Base-by-base conservation (phyloP, 345 rosid species). In the Schrenkiella parvula region DNA sequence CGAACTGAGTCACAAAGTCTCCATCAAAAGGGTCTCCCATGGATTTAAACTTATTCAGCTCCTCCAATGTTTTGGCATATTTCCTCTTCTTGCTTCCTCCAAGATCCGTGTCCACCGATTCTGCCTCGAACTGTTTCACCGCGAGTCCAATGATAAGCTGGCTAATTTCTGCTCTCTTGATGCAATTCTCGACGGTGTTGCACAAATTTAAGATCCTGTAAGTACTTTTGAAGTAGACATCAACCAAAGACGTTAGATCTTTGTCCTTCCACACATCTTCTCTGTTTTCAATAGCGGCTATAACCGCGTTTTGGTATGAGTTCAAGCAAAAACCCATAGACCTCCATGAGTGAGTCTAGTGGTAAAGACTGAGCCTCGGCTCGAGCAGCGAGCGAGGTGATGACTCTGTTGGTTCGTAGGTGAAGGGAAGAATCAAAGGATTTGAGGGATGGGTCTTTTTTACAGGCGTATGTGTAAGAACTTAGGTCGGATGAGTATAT, bases 11-110 rank as follows among this genome's bases (percentile, higher is more conserved):
- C 56, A 75, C 78, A 74, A 93, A 90, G 52, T 87, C 91, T 9
- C 78, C 77, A 0, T 79, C 80, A 61, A 90, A 93, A 11, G 97
- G 98, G 54, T 86, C 81, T 43, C 87, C 97, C 13, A 82, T 83
- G 2, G 73, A 86, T 84, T 78, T 90, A 71, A 89, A 90, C 52
- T 77, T 86, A 13, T 61, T 74, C 51, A 93, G 73, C 64, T 85
- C 93, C 34, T 79, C 87, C 73, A 90, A 51, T 3, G 98, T 90
- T 76, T 83, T 86, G 4, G 5, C 73, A 38, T 69, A 86, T 78
- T 71, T 86, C 50, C 60, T 78, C 52, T 48, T 66, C 72, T 73
- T 84, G 5, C 5, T 62, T 19, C 31, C 69, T 66, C 69, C 92
- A 17, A 70, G 15, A 12, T 21, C 77, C n/a, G 51, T 58, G 52